A percentile compares a stretch with the other conserved stretches of the same genome.
Conservation (phyloP, 495 filamentous ascomycete genomes). For the Podospora didyma region DNA sequence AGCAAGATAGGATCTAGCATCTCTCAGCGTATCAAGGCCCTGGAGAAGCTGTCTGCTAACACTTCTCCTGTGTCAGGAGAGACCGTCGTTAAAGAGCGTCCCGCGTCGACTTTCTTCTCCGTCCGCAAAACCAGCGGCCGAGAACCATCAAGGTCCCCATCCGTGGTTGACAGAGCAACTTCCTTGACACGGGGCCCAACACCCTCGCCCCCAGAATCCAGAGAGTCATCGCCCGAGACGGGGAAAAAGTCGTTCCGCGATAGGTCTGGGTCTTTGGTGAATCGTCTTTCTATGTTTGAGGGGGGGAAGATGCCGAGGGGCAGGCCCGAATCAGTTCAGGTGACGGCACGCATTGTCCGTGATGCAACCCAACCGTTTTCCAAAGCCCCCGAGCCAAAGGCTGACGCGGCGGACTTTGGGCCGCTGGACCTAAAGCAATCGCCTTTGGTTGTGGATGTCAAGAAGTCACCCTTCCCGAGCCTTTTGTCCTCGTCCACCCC, state of each 20-base stretch:
- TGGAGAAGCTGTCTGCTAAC: constrained; percentile 65
- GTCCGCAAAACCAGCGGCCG: constrained; percentile 43
- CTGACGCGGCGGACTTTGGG: constrained; percentile 34
- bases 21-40: constrained; percentile 81
- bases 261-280: constrained; percentile 43
- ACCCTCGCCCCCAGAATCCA: constrained; percentile 37
- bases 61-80: constrained; percentile 20
- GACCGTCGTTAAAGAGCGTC: constrained; percentile 23
- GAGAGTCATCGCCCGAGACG: constrained; percentile 41
- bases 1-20: constrained; percentile 83
- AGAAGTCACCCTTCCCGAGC: constrained; percentile 32
- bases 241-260: constrained; percentile 22
- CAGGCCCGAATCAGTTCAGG: constrained; percentile 69
- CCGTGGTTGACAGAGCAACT: constrained; percentile 39
- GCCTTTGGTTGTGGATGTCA: constrained; percentile 66
- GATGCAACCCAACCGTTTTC: constrained; percentile 47
- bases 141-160: constrained; percentile 41
- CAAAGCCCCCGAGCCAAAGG: constrained; percentile 38
- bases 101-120: constrained; percentile 49
- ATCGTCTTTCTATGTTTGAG: constrained; percentile 44
- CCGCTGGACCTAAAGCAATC: constrained; percentile 66
- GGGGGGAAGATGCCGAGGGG: constrained; percentile 35
- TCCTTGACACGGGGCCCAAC: constrained; percentile 32
- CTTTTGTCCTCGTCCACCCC: constrained; percentile 6
- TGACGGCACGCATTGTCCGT: constrained; percentile 73